Conservation (phyloP, 306 rosid species). For the Lablab purpureus region DNA sequence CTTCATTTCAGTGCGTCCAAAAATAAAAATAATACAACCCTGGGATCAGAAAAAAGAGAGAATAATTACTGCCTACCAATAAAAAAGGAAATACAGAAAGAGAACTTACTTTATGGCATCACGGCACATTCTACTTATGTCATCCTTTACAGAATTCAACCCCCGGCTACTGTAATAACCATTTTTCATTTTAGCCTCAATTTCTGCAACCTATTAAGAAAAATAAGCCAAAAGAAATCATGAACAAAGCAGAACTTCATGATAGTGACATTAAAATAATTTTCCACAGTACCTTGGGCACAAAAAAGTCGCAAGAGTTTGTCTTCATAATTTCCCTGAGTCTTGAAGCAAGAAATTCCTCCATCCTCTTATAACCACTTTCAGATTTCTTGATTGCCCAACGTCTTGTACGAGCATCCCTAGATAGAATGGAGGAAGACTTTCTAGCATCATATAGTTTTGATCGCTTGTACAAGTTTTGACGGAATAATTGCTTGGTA, state of each 20-base stretch:
- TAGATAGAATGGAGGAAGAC: constrained; percentile 97
- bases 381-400: constrained; percentile 98
- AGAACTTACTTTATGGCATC: constrained; percentile 91
- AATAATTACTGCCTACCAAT: neutral
- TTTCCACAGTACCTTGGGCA: constrained; percentile 74
- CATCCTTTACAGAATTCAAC: constrained; percentile 86
- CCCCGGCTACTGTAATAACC: constrained; percentile 93
- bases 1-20: constrained; percentile 29
- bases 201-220: constrained; percentile 82
- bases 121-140: constrained; percentile 94
- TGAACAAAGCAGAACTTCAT: constrained; percentile 21
- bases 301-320: constrained; percentile 82
- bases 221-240: constrained; percentile 28
- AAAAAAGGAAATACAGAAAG: constrained; percentile 20
- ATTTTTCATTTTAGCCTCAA: constrained; percentile 82
- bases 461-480: constrained; percentile 92
- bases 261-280: constrained; percentile 18
- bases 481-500: constrained; percentile 77
- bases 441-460: constrained; percentile 94
- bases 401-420: constrained; percentile 97
- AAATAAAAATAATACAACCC: constrained; percentile 29
- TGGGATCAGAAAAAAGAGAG: constrained; percentile 14
- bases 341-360: constrained; percentile 86
- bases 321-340: constrained; percentile 91
- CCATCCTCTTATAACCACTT: constrained; percentile 92